Evolutionary conservation across 768 basidiomycete genomes (phyloP).

Genomic region (Leucosporidium creatinivorum): DNA sequence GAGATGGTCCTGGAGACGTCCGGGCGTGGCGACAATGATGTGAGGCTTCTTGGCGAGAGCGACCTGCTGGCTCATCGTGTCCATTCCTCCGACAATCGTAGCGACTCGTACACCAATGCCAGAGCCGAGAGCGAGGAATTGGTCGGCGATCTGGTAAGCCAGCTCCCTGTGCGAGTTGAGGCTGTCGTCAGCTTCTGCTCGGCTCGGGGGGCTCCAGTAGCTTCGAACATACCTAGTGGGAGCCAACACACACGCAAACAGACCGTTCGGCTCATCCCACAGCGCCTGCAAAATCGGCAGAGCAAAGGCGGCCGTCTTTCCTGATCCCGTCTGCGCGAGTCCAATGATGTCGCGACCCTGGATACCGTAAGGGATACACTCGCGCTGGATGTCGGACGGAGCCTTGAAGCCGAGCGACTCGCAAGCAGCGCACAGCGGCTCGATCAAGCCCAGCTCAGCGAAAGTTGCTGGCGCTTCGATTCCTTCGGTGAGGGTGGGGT

Average conservation of each 20-base stretch:
- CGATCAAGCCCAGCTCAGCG: conserved; percentile 75
- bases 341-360: conserved; percentile 94
- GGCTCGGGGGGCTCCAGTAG: neutral
- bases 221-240: conserved; percentile 59
- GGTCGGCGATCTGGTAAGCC: conserved; percentile 96
- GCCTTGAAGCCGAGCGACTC: conserved; percentile 69
- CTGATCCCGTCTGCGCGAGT: conserved; percentile 94
- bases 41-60: conserved; percentile 90
- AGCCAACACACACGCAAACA: conserved; percentile 87
- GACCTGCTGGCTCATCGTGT: conserved; percentile 62
- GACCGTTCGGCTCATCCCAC: conserved; percentile 89
- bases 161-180: conserved; percentile 55
- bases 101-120: conserved; percentile 85
- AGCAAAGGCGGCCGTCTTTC: conserved; percentile 96
- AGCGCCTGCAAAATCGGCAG: conserved; percentile 90
- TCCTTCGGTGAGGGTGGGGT: neutral
- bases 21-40: conserved; percentile 90
- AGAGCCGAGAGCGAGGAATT: conserved; percentile 84
- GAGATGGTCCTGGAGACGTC: conserved; percentile 83
- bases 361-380: conserved; percentile 77
- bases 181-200: neutral
- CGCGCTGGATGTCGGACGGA: conserved; percentile 84
- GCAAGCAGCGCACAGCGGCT: conserved; percentile 79
- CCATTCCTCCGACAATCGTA: conserved; percentile 92
- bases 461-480: conserved; percentile 50